These are phyloP conservation scores for Macaranga tanarius DNA, from an alignment of 441 rosid genomes.

Conservation along the genomic window DNA sequence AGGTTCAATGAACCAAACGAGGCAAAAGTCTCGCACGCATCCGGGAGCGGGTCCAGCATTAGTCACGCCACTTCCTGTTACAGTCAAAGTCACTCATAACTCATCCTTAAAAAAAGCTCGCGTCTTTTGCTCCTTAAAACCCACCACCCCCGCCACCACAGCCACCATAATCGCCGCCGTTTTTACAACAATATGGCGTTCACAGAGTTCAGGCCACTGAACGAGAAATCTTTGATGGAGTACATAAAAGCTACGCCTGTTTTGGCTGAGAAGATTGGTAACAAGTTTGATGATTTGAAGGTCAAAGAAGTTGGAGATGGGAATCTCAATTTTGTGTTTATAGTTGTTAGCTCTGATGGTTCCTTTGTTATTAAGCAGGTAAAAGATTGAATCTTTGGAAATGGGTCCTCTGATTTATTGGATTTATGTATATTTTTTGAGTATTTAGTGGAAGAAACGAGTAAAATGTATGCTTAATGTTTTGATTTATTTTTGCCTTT, in stretches of 20 bases:
- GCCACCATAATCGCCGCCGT: background rate
- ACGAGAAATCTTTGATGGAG: conserved; percentile 62
- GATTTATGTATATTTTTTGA: too few relatives aligned
- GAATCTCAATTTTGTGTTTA: conserved; percentile 81
- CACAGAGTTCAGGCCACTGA: conserved; percentile 58
- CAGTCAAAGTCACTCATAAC: background rate
- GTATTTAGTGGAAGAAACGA: background rate
- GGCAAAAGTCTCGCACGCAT: background rate
- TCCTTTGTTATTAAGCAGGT: conserved; percentile 92
- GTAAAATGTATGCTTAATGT: background rate
- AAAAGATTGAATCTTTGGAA: conserved; percentile 3
- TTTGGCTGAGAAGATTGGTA: conserved; percentile 58
- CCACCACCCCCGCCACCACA: background rate
- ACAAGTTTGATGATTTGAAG: conserved; percentile 50
- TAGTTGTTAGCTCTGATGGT: conserved; percentile 55
- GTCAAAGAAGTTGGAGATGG: conserved; percentile 94
- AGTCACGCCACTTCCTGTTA: background rate
- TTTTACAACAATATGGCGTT: conserved; percentile 40
- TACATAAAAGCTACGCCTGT: conserved; percentile 69
- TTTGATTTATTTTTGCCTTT: background rate
- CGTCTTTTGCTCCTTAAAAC: background rate
- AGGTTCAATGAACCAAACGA: conserved; percentile 4
- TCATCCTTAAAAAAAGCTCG: background rate
- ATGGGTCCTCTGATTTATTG: background rate
- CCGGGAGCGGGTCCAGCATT: background rate